A percentile compares a stretch with the other conserved stretches of the same genome.
These are phyloP conservation scores for Lizonia empirigonia DNA, from an alignment of 2,329 filamentous ascomycete genomes.

Conservation along the genomic window DNA sequence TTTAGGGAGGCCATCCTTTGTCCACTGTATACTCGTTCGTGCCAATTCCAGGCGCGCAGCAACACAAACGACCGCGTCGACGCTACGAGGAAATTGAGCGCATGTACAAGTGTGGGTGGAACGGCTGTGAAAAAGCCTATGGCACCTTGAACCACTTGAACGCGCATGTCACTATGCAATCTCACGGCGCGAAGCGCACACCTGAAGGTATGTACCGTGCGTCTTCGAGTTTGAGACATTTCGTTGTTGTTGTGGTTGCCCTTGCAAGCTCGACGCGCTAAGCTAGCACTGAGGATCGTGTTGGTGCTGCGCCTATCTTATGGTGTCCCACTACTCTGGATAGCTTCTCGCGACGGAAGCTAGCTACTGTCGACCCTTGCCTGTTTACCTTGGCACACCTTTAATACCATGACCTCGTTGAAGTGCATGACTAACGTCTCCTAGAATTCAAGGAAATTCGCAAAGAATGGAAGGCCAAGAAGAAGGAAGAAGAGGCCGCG, in stretches of 20 bases:
- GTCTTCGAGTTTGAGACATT: conserved; percentile 4
- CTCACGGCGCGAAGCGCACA: conserved; percentile 90
- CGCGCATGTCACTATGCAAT: conserved; percentile 98
- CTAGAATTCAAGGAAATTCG: conserved; percentile 98
- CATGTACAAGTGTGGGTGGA: conserved; percentile 99
- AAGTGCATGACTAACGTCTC: conserved; percentile 43
- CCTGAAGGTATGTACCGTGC: conserved; percentile 80
- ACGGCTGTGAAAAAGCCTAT: conserved; percentile 97
- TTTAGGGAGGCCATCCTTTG: conserved; percentile 58
- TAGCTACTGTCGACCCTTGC: conserved; percentile 45
- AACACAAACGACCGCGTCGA: conserved; percentile 92
- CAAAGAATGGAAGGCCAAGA: conserved; percentile 98
- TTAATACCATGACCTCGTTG: conserved; percentile 2
- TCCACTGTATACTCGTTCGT: conserved; percentile 97
- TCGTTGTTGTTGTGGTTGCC: conserved; percentile 31
- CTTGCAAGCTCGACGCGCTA: conserved; percentile 42
- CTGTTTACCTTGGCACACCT: conserved; percentile 42
- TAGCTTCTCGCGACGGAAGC: conserved; percentile 54
- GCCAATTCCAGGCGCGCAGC: conserved; percentile 93
- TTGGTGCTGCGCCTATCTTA: conserved; percentile 48
- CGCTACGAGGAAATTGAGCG: conserved; percentile 98
- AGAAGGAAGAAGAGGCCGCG: conserved; percentile 95
- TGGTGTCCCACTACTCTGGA: conserved; percentile 58
- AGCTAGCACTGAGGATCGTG: conserved; percentile 21
- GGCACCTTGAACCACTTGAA: conserved; percentile 97